phyloP scores from a whole-genome alignment of 306 rosid genomes.

The Calophaca sinica region DNA sequence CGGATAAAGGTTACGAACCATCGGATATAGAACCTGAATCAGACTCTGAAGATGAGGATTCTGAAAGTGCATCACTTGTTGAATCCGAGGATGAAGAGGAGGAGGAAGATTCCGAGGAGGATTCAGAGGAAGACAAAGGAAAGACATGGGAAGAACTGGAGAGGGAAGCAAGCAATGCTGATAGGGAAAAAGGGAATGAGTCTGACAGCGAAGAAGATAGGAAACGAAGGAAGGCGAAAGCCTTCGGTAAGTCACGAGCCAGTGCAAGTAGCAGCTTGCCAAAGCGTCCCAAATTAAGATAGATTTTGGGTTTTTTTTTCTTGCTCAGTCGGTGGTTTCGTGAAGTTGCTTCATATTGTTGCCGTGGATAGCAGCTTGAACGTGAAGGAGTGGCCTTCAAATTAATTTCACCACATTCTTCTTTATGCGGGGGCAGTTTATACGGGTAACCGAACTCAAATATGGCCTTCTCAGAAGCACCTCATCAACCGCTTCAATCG shows the following conservation, averaged over 20 bases:
- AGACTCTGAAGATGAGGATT: conserved; percentile 81
- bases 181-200: conserved; percentile 85
- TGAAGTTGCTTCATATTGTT: background rate
- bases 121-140: conserved; percentile 59
- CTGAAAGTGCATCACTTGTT: conserved; percentile 86
- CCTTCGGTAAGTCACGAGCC: conserved; percentile 84
- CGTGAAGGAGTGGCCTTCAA: too few species aligned
- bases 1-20: conserved; percentile 91
- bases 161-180: conserved; percentile 97
- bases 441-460: too few species aligned
- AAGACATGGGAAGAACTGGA: conserved; percentile 98
- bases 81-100: conserved; percentile 71
- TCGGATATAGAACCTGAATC: conserved; percentile 89
- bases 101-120: conserved; percentile 50
- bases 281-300: conserved; percentile 73
- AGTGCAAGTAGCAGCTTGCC: conserved; percentile 57
- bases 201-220: conserved; percentile 96
- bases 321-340: conserved; percentile 23
- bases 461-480: too few species aligned
- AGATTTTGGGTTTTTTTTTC: conserved; percentile 36
- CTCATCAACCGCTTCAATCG: too few species aligned
- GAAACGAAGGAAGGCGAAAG: conserved; percentile 83
- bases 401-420: background rate
- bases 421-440: too few species aligned
- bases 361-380: conserved; percentile 15